Conservation (phyloP, 805 yeast species). For the Clavispora fructus region DNA sequence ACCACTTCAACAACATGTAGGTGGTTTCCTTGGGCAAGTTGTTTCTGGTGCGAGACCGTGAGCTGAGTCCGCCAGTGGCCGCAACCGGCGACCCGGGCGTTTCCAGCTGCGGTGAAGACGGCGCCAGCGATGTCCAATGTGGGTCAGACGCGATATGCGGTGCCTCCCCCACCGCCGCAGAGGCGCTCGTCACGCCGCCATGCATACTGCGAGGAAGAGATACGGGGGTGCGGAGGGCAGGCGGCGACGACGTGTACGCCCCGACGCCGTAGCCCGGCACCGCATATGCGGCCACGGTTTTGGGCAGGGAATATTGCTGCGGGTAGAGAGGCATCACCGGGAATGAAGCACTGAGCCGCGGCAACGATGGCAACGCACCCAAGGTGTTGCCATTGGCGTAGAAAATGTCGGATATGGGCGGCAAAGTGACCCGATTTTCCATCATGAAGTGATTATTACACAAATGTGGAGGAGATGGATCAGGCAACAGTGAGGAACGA, state of each 20-base stretch:
- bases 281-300: not conserved
- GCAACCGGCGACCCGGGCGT: conserved; percentile 3
- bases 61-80: conserved; percentile 4
- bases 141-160: not conserved
- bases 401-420: conserved; percentile 40
- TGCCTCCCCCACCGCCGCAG: not conserved
- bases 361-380: conserved; percentile 4
- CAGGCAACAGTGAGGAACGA: not conserved
- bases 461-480: not conserved
- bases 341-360: conserved; percentile 2
- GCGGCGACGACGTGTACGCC: not conserved
- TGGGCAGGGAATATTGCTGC: not conserved
- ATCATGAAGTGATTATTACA: not conserved
- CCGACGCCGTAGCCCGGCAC: not conserved
- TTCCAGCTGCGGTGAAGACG: not conserved
- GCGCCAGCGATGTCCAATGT: not conserved
- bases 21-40: conserved; percentile 79
- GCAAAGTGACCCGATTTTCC: conserved; percentile 29
- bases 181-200: not conserved
- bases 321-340: conserved; percentile 4
- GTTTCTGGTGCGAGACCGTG: conserved; percentile 43
- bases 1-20: conserved; percentile 66
- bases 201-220: not conserved
- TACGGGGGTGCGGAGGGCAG: not conserved
- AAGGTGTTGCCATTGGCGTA: conserved; percentile 1